Evolutionary conservation across 495 filamentous ascomycete species (phyloP), one percentile per base, ranked within the genome.

Genomic region (Oidiodendron maius): DNA sequence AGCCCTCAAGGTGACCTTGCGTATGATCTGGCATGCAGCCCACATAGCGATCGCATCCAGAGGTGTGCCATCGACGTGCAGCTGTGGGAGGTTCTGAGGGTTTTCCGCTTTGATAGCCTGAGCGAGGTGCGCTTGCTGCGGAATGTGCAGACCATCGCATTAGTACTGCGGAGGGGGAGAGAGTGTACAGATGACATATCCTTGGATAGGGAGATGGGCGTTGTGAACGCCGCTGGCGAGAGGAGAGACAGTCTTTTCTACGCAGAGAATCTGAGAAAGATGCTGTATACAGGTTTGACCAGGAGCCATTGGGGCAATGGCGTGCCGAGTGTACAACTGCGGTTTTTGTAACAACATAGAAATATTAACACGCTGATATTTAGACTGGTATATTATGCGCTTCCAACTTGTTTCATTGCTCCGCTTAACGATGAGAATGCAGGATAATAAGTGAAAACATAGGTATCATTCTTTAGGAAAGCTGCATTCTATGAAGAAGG

Each of bases 61-160:
- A 21, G 15, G 11, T 50, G 48, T 36, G 56, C 56, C 9, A 50
- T 59, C 17, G 56, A 59, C 15, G 9, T 48, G 2, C 48, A 55
- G 26, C 16, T 59, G 1, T 59, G 56, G 56, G 56, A 59, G 23
- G 40, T 59, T 3, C 34, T 59, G 15, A 17, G 56, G 9, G 52
- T 59, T 0, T 59, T 59, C 34, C 37, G 45, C 13, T 50, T 49
- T 22, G 56, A 55, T 16, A 28, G 22, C 0, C 32, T 59, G 21
- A 59, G 52, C 34, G 56, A 59, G 42, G 36, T 59, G 21, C 44
- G 10, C 35, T 16, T 45, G 28, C 24, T 59, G 45, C 30, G 37
- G 4, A 55, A 52, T 17, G 32, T 59, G 38, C 50, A 46, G 26
- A 46, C 40, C 0, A 40, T 59, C 22, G 56, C 52, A 3, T 35